Conservation (phyloP, 306 rosid genomes). For the Cicer pinnatifidum region DNA sequence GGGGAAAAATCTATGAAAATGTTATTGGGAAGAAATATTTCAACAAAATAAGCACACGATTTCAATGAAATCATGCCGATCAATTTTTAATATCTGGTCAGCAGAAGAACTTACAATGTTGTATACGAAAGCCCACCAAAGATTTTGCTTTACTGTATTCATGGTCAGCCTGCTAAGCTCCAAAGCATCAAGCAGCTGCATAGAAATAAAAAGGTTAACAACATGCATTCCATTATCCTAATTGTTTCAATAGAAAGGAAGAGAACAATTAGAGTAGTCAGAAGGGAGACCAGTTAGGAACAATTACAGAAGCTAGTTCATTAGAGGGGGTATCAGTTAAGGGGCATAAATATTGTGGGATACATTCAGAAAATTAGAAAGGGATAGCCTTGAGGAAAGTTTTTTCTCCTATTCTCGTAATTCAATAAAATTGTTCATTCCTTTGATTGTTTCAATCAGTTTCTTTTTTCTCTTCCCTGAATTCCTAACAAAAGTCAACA, state of each 20-base stretch:
- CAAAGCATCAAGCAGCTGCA: slow-evolving; percentile 96
- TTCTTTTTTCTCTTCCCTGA: not conserved
- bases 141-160: slow-evolving; percentile 93
- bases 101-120: slow-evolving; percentile 75
- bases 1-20: slow-evolving; percentile 19
- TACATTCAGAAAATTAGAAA: not conserved
- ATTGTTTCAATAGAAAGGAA: not conserved
- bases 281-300: not conserved
- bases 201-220: slow-evolving; percentile 42
- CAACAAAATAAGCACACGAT: slow-evolving; percentile 7
- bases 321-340: slow-evolving; percentile 11
- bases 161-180: slow-evolving; percentile 91
- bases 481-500: slow-evolving; percentile 31
- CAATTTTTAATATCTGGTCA: slow-evolving; percentile 22
- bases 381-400: not conserved
- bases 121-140: slow-evolving; percentile 97
- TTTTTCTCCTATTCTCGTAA: slow-evolving; percentile 8
- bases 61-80: slow-evolving; percentile 25
- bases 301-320: slow-evolving; percentile 1
- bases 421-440: not conserved
- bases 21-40: not conserved
- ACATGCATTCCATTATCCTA: not conserved
- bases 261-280: not conserved
- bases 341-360: not conserved
- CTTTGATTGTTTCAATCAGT: not conserved